Evolutionary conservation across 495 filamentous ascomycete genomes (phyloP).

Genomic region (Aspergillus hancockii): DNA sequence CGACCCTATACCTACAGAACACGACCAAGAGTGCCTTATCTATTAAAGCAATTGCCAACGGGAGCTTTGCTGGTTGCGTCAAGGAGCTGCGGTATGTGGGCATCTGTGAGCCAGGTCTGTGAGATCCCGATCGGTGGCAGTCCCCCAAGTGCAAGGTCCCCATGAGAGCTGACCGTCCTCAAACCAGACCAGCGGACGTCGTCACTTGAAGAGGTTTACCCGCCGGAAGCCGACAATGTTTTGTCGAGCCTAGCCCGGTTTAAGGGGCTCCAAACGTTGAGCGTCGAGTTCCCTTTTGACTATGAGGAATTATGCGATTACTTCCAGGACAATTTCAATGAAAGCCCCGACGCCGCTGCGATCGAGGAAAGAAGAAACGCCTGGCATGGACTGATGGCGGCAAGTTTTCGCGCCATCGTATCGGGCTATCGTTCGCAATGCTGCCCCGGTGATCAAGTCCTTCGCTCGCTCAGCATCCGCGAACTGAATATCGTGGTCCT

Average conservation of each 20-base stretch:
- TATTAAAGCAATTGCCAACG: conserved; percentile 2
- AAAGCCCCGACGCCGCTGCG: background rate
- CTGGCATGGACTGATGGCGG: conserved; percentile 7
- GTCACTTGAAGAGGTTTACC: conserved; percentile 4
- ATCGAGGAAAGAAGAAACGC: conserved; percentile 1
- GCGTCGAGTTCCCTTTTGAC: conserved; percentile 1
- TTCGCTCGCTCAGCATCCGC: conserved; percentile 1
- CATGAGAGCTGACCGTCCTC: background rate
- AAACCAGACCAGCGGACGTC: background rate
- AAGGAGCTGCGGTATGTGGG: conserved; percentile 6
- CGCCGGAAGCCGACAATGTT: conserved; percentile 2
- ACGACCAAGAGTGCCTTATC: conserved; percentile 7
- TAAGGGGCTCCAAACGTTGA: background rate
- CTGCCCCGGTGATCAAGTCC: background rate
- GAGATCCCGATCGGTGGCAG: background rate
- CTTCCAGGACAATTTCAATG: background rate
- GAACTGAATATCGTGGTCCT: background rate
- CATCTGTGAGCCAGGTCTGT: background rate
- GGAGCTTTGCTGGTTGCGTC: conserved; percentile 3
- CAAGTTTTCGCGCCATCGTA: conserved; percentile 7
- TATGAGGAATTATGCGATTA: background rate
- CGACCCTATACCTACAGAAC: background rate
- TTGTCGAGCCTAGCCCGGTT: background rate
- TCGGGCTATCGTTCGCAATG: background rate
- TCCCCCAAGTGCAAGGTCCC: background rate